A percentile compares a stretch with the other conserved stretches of the same genome.
Evolutionary conservation across 225 moss, liverwort and hornwort genomes (phyloP).

Genomic region (Ulota crispa): DNA sequence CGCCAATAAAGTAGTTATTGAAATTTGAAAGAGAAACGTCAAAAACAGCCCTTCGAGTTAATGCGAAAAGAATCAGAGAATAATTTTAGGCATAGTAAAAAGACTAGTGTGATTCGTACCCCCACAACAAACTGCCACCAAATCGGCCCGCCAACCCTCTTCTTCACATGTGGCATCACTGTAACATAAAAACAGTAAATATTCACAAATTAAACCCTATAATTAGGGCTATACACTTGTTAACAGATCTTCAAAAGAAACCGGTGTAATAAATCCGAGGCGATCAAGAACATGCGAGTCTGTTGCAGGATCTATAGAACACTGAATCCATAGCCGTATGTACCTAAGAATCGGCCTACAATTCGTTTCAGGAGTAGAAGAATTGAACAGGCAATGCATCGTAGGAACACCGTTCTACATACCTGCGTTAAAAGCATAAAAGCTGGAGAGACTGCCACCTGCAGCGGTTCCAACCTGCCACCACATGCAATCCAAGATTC

Average conservation of each 20-base stretch:
- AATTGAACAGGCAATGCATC: not conserved
- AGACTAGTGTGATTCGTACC: slow-evolving; percentile 38
- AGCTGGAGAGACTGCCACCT: slow-evolving; percentile 83
- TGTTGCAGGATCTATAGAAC: not conserved
- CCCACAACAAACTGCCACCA: slow-evolving; percentile 95
- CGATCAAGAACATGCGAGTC: not conserved
- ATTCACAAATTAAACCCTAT: not conserved
- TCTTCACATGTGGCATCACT: slow-evolving; percentile 97
- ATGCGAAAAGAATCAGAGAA: not conserved
- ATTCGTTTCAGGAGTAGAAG: not conserved
- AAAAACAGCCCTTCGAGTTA: not conserved
- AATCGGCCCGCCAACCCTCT: slow-evolving; percentile 79
- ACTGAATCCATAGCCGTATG: not conserved
- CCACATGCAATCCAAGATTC: slow-evolving; percentile 20
- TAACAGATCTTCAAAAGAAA: not conserved
- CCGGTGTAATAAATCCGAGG: not conserved
- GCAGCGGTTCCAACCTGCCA: slow-evolving; percentile 87
- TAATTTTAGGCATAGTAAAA: not conserved
- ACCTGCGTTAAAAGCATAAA: slow-evolving; percentile 93
- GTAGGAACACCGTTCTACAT: slow-evolving; percentile 6
- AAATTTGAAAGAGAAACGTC: not conserved
- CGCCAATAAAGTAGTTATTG: not conserved
- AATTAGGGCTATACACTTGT: not conserved
- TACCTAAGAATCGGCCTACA: not conserved
- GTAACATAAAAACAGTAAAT: slow-evolving; percentile 23